phyloP scores from a whole-genome alignment of 257 asterid genomes.

The Penstemon barbatus region DNA sequence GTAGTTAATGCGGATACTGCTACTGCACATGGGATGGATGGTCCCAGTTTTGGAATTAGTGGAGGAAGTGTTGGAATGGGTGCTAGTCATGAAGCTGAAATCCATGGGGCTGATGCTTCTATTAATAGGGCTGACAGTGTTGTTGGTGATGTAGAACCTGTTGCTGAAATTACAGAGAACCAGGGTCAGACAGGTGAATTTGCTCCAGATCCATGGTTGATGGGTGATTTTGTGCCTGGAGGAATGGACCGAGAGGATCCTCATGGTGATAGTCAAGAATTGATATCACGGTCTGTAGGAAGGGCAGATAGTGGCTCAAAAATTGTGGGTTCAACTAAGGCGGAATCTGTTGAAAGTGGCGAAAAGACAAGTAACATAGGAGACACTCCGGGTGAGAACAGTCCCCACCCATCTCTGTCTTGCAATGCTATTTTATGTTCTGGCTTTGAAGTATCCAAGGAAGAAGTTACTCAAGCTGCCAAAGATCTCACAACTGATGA shows the following conservation, averaged over 20 bases:
- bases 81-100: constrained; percentile 99
- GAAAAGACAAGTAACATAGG: constrained; percentile 76
- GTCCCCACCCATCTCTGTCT: constrained; percentile 90
- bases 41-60: constrained; percentile 86
- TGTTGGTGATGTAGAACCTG: constrained; percentile 82
- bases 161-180: constrained; percentile 89
- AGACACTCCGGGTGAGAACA: constrained; percentile 58
- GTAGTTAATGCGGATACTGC: constrained; percentile 86
- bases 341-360: constrained; percentile 94
- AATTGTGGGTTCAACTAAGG: constrained; percentile 82
- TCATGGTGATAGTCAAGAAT: constrained; percentile 91
- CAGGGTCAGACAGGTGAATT: constrained; percentile 88
- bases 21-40: constrained; percentile 81
- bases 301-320: constrained; percentile 99
- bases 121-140: constrained; percentile 77
- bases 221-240: constrained; percentile 98
- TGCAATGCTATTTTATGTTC: constrained; percentile 93
- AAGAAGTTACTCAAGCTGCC: constrained; percentile 83
- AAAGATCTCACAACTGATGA: constrained; percentile 70
- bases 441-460: constrained; percentile 84
- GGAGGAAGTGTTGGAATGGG: constrained; percentile 99
- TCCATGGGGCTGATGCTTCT: constrained; percentile 79
- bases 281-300: constrained; percentile 73
- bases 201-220: constrained; percentile 85
- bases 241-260: constrained; percentile 89